These are phyloP conservation scores for Schizonepeta tenuifolia DNA, from an alignment of 257 asterid species.

Conservation along the genomic window DNA sequence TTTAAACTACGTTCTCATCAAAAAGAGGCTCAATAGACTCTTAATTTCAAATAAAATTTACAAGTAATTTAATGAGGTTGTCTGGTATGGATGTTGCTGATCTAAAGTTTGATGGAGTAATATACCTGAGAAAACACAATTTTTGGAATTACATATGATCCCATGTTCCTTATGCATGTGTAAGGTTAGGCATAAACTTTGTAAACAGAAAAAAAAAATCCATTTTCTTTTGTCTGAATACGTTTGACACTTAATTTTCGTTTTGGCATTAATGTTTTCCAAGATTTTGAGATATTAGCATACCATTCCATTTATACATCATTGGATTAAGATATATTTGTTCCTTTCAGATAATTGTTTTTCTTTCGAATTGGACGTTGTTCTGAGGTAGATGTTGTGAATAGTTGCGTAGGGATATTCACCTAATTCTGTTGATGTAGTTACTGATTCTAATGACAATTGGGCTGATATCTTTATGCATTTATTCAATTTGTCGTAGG, in stretches of 20 bases:
- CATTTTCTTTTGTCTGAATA: neutral
- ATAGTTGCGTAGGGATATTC: neutral
- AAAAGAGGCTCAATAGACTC: neutral
- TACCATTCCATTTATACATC: neutral
- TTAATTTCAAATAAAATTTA: neutral
- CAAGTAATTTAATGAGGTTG: neutral
- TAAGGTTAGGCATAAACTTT: conserved; percentile 1
- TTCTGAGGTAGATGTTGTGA: neutral
- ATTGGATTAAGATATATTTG: neutral
- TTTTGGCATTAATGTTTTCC: conserved; percentile 8
- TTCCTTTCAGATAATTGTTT: neutral
- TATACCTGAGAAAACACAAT: neutral
- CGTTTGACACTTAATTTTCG: neutral
- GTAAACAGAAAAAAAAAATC: neutral
- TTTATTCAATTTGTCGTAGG: conserved; percentile 52
- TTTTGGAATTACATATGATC: neutral
- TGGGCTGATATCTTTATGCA: conserved; percentile 17
- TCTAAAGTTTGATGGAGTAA: neutral
- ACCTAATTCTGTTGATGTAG: neutral
- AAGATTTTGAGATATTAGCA: neutral
- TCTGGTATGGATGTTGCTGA: neutral
- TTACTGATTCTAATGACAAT: conserved; percentile 21
- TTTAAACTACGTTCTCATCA: neutral
- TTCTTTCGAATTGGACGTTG: neutral
- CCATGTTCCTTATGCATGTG: conserved; percentile 6